phyloP scores from a whole-genome alignment of 768 basidiomycete genomes.

The Fomitopsis serialis region DNA sequence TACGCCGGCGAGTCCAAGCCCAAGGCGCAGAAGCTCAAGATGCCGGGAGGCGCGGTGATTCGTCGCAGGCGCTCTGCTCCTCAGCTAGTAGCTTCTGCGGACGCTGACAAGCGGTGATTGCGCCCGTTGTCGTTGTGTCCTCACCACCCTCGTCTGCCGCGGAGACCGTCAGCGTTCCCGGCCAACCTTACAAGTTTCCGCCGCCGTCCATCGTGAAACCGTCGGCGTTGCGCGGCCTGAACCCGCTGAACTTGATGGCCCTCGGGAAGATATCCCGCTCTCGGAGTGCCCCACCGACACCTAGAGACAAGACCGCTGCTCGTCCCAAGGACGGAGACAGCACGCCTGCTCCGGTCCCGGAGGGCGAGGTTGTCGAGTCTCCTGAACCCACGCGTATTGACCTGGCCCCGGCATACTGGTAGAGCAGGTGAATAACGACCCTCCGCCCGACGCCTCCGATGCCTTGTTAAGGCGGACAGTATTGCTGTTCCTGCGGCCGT shows the following conservation, averaged over 20 bases:
- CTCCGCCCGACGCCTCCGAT: background rate
- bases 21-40: background rate
- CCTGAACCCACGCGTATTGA: background rate
- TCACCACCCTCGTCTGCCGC: background rate
- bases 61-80: constrained; percentile 13
- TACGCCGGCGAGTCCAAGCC: constrained; percentile 14
- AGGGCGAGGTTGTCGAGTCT: constrained; percentile 3
- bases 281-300: constrained; percentile 21
- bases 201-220: constrained; percentile 15
- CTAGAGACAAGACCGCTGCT: constrained; percentile 11
- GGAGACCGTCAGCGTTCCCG: background rate
- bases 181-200: background rate
- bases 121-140: background rate
- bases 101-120: background rate
- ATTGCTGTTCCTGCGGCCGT: background rate
- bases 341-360: constrained; percentile 4
- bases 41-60: background rate
- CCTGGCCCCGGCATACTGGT: background rate
- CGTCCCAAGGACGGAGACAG: constrained; percentile 3
- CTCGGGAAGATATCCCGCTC: constrained; percentile 11
- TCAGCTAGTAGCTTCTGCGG: constrained; percentile 8
- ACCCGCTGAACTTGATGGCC: constrained; percentile 10
- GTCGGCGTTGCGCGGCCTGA: constrained; percentile 16
- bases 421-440: background rate
- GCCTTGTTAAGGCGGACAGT: background rate